Base-by-base conservation (phyloP, 495 filamentous ascomycete species). In the Cercophora newfieldiana region DNA sequence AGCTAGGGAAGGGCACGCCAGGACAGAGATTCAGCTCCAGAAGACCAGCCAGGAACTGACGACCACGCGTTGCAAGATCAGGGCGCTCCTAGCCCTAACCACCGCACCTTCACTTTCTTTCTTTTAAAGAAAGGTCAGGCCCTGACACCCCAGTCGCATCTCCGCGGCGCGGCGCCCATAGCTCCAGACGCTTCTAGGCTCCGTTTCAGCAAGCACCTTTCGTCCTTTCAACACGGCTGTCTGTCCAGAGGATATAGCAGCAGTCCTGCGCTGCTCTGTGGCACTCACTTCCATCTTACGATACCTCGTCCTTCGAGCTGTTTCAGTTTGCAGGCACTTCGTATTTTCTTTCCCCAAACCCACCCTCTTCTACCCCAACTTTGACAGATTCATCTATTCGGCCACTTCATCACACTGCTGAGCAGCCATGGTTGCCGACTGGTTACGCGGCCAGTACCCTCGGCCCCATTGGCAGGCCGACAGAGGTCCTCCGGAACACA, bases 391-490 rank as follows among this genome's bases (percentile, higher is more conserved):
- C 51, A 55, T 22, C 21, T 28, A 26, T 14, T 58, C 14, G 14
- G 3, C 29, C 26, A 18, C 25, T 30, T 33, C 26, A 8, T 18
- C 26, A 58, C 10, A 53, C 50, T 21, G 5, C 50, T 12, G 7
- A 7, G 31, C 60, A 51, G 21, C 26, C 54, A 65, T 65, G 63
- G 63, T 65, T 16, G 50, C 51, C 31, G 63, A 65, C 63, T 65
- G 63, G 63, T 24, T 30, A 25, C 63, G 58, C 31, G 69, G 68
- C 66, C 61, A 66, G 58, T 63, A 65, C 53, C 28, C 51, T 47
- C 53, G 61, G 48, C 59, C 63, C 61, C 61, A 68, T 25, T 73
- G 74, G 75, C 66, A 70, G 25, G 26, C 57, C 6, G 63, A 69
- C 29, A 48, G 75, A 56, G 7, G 37, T 28, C 28, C 47, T 7